A percentile compares a stretch with the other conserved stretches of the same genome.
Conservation (phyloP, 202 grass and related monocot species). For the Eragrostis tef region DNA sequence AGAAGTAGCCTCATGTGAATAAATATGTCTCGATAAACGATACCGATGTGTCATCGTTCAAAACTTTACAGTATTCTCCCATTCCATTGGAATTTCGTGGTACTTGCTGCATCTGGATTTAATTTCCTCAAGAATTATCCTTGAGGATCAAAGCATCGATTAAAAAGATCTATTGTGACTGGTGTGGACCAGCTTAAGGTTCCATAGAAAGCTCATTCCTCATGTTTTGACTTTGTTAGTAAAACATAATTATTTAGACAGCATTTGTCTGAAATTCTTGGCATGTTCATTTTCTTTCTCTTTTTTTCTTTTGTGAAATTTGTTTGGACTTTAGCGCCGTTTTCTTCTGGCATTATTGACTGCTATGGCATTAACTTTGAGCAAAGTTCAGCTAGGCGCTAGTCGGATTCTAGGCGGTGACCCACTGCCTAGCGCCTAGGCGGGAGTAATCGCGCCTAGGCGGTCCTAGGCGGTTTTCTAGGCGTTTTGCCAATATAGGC, state of each 20-base stretch:
- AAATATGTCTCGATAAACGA: no score
- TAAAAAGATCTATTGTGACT: no score
- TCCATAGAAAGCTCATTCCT: neutral
- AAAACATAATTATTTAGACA: slow-evolving; percentile 6
- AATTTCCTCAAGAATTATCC: no score
- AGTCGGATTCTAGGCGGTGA: no score
- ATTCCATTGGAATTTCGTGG: neutral
- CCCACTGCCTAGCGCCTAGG: no score
- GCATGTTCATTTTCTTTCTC: neutral
- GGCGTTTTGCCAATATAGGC: no score
- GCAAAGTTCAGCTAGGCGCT: no score
- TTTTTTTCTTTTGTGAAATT: no score
- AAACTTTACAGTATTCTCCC: neutral
- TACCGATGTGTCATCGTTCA: no score
- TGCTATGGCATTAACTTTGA: slow-evolving; percentile 2
- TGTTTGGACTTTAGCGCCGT: slow-evolving; percentile 17
- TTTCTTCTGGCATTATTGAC: neutral
- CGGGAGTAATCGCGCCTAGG: no score
- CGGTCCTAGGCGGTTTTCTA: slow-evolving; percentile 48
- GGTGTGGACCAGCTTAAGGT: neutral
- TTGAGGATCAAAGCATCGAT: no score
- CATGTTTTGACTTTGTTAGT: neutral
- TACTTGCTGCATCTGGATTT: slow-evolving; percentile 37
- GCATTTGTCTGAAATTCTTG: slow-evolving; percentile 20
- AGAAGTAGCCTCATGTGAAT: no score